Evolutionary conservation across 768 basidiomycete species (phyloP).

Genomic region (Phallus indusiatus): DNA sequence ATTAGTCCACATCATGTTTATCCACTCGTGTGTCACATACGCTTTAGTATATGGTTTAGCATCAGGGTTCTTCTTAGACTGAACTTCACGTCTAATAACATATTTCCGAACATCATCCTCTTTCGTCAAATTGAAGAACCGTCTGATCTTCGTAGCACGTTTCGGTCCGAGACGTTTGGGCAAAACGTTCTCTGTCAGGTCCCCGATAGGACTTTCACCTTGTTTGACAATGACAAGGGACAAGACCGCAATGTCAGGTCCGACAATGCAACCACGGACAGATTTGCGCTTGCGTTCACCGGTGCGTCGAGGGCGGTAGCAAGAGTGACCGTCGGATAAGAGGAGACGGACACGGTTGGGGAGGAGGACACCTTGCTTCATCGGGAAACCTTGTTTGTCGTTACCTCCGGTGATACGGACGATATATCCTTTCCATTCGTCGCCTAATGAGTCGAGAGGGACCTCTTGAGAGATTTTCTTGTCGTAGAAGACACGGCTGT

Average conservation of each 20-base stretch:
- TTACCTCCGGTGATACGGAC: constrained; percentile 97
- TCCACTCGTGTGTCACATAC: constrained; percentile 37
- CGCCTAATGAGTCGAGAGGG: constrained; percentile 79
- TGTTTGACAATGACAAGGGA: constrained; percentile 94
- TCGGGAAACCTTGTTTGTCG: constrained; percentile 98
- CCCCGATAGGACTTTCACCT: constrained; percentile 83
- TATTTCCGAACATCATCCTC: constrained; percentile 98
- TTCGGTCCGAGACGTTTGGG: constrained; percentile 97
- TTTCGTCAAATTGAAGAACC: constrained; percentile 96
- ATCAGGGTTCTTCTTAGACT: constrained; percentile 75
- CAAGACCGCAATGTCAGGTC: constrained; percentile 91
- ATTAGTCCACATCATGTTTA: not conserved
- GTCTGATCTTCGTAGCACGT: constrained; percentile 93
- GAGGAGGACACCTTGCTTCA: constrained; percentile 98
- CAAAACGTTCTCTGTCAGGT: constrained; percentile 83
- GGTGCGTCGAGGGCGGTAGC: constrained; percentile 84
- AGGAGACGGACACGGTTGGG: constrained; percentile 90
- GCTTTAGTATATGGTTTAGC: constrained; percentile 97
- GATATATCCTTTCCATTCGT: constrained; percentile 96
- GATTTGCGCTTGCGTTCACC: constrained; percentile 99
- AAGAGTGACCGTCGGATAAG: constrained; percentile 93
- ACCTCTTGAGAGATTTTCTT: constrained; percentile 97
- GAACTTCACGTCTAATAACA: constrained; percentile 88
- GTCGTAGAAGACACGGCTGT: constrained; percentile 90
- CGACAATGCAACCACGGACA: constrained; percentile 96